Evolutionary conservation across 805 yeast species (phyloP), one percentile per base, ranked within the genome.

Genomic region (Kurtzmaniella fragi): DNA sequence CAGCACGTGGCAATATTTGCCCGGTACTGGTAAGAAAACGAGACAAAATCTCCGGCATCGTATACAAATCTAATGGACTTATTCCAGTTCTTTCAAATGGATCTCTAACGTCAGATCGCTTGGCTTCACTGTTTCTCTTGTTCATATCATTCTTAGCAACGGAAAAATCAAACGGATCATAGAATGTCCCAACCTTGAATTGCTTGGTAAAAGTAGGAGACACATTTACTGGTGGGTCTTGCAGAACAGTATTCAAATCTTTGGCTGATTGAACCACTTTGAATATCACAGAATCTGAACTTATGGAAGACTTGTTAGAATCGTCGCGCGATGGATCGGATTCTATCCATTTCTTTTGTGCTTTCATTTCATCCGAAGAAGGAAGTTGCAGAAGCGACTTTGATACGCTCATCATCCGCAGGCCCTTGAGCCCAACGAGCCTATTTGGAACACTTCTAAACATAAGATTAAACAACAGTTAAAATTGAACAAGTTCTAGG

Each of bases 131-230:
- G 17, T 43, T 38, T 45, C 67, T 71, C 45, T 57, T 67, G 34
- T 77, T 80, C 48, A 78, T 73, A 43, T 71, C 67, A 29, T 77
- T 51, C 48, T 74, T 77, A 34, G 81, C 77, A 52, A 78, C 59
- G 25, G 85, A 75, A 50, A 87, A 86, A 58, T 86, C 95, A 61
- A 81, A 82, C 37, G 96, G 93, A 49, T 84, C 91, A 55, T 88
- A 88, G 0, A 78, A 74, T 4, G 73, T 62, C 35, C 77, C 78
- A 3, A 62, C 62, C 12, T 57, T 64, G 54, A 82, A 79, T 40
- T 60, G 70, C 52, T 66, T 72, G 28, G 71, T 59, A 42, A 75
- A 69, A 8, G 33, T 31, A 9, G 49, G 42, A 25, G 53, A 57
- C 17, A 68, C 59, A 27, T 55, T 51, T 17, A 65, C 47, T 10